phyloP scores from a whole-genome alignment of 2,329 filamentous ascomycete species.

The Aspergillus alliaceus region DNA sequence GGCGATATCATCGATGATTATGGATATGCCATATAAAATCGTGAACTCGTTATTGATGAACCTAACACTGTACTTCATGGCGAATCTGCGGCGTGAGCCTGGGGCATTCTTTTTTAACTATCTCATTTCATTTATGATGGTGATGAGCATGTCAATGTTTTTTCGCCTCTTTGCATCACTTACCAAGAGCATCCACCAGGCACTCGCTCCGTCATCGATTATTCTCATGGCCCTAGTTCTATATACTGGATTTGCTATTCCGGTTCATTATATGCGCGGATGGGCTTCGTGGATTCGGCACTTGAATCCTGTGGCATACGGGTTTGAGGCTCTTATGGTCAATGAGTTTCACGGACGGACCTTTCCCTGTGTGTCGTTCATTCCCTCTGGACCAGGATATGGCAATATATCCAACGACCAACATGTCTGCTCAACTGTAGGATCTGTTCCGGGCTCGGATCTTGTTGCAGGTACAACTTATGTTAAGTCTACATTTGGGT shows the following conservation, averaged over 20 bases:
- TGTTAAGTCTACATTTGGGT: conserved; percentile 54
- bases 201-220: conserved; percentile 53
- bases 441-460: conserved; percentile 53
- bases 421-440: conserved; percentile 58
- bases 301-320: conserved; percentile 73
- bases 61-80: conserved; percentile 78
- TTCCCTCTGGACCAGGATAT: conserved; percentile 46
- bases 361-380: conserved; percentile 50
- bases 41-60: conserved; percentile 72
- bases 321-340: conserved; percentile 75
- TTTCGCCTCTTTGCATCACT: conserved; percentile 75
- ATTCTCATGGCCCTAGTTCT: conserved; percentile 42
- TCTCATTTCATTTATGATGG: conserved; percentile 69
- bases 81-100: conserved; percentile 70
- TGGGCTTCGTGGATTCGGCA: conserved; percentile 83
- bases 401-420: conserved; percentile 29
- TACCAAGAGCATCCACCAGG: conserved; percentile 62
- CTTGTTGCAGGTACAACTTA: conserved; percentile 61
- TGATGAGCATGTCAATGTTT: conserved; percentile 76
- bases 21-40: conserved; percentile 69
- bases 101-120: conserved; percentile 82
- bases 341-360: conserved; percentile 73
- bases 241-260: conserved; percentile 46
- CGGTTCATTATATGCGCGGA: conserved; percentile 60
- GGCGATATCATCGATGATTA: conserved; percentile 10